phyloP scores from a whole-genome alignment of 768 basidiomycete genomes.

The Hemileccinum rubropunctum region DNA sequence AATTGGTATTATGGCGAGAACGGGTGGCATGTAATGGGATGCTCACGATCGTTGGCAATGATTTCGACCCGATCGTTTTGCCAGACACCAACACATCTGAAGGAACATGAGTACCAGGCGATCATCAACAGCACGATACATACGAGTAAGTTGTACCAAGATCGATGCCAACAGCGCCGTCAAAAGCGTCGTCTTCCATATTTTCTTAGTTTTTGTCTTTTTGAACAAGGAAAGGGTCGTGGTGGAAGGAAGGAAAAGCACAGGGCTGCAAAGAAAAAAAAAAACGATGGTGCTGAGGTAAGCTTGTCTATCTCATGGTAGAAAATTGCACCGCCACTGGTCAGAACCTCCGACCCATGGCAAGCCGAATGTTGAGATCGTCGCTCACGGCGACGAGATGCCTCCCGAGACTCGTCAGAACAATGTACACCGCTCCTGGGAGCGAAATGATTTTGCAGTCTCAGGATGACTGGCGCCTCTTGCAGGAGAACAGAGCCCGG shows the following conservation, averaged over 20 bases:
- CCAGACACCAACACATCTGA: slow-evolving; percentile 97
- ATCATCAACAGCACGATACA: slow-evolving; percentile 28
- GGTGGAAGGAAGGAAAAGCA: slow-evolving; percentile 28
- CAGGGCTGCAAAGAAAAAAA: slow-evolving; percentile 27
- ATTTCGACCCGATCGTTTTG: slow-evolving; percentile 99
- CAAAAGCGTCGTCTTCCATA: slow-evolving; percentile 84
- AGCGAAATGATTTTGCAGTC: slow-evolving; percentile 38
- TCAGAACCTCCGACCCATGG: slow-evolving; percentile 21
- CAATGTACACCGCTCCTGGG: slow-evolving; percentile 31
- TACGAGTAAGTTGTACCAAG: slow-evolving; percentile 97
- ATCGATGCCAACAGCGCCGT: slow-evolving; percentile 97
- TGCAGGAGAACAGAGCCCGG: slow-evolving; percentile 59
- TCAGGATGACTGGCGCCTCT: slow-evolving; percentile 60
- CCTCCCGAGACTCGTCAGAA: slow-evolving; percentile 20
- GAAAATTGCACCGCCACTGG: slow-evolving; percentile 34
- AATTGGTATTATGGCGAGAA: background rate
- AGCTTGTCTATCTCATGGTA: slow-evolving; percentile 27
- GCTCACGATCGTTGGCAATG: slow-evolving; percentile 93
- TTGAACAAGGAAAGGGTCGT: slow-evolving; percentile 31
- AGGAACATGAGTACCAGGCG: slow-evolving; percentile 23
- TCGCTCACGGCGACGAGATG: slow-evolving; percentile 16
- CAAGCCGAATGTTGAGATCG: slow-evolving; percentile 22
- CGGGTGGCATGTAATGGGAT: background rate
- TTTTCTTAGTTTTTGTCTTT: slow-evolving; percentile 42
- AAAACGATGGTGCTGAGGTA: slow-evolving; percentile 55